Evolutionary conservation across 2,329 filamentous ascomycete species (phyloP), one percentile per base, ranked within the genome.

Genomic region (Cadophora gregata): DNA sequence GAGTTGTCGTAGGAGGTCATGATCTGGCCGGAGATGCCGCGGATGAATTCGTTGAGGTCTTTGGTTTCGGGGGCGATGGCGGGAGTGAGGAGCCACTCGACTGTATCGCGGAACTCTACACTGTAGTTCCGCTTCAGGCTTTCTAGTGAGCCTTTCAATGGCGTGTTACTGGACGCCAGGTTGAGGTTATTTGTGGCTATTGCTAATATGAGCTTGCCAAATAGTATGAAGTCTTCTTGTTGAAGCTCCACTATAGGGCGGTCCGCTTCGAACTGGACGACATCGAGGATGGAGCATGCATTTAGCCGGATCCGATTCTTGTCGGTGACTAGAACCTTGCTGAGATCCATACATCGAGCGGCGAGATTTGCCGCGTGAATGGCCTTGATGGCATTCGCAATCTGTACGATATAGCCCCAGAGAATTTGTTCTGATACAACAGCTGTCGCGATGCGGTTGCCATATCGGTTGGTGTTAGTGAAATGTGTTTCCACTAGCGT

Each of bases 351-450:
- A 62, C 95, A 90, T 59, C 94, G 87, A 45, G 94, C 95, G 25
- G 96, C 95, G 48, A 98, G 83, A 24, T 92, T 91, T 64, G 86
- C 87, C 14, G 85, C 84, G 76, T 99, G 96, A 47, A 99, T 95
- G 0, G 91, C 86, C 76, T 93, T 95, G 42, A 99, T 82, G 0
- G 93, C 96, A 70, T 91, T 96, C 47, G 93, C 90, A 68, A 99
- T 90, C 78, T 99, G 96, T 6, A 94, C 91, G 67, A 97, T 88
- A 77, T 98, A 99, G 53, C 89, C 88, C 96, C 96, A 99, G 1
- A 99, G 80, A 1, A 93, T 84, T 64, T 89, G 87, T 78, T 98
- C 95, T 2, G 87, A 79, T 25, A 93, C 77, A 9, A 62, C 14
- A 9, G 77, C 75, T 4, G 77, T 70, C 53, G 78, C 75, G 42